Base-by-base conservation (phyloP, 2,329 filamentous ascomycete species). In the Mollisia scopiformis region DNA sequence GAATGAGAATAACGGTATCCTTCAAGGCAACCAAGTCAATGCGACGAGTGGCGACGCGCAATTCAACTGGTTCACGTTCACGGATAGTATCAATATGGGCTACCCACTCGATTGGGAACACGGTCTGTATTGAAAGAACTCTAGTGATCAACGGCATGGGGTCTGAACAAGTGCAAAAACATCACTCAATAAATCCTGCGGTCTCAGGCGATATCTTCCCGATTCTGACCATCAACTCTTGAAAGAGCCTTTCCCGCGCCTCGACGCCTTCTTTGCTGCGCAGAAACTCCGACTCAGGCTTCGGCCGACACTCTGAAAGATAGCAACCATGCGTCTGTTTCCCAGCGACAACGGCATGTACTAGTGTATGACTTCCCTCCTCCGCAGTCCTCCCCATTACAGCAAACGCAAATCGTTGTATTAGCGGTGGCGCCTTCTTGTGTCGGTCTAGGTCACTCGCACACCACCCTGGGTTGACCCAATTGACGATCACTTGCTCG, bases 311-410 rank as follows among this genome's bases (percentile, higher is more conserved):
- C 39, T 62, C 61, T 37, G 50, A 57, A 53, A 62, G 31, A 53
- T 62, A 62, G 25, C 27, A 31, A 6, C 61, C 61, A 55, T 62
- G 57, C 14, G 27, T 59, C 33, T 58, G 55, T 6, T 57, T 28
- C 23, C 53, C 56, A 19, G 53, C 56, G 2, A 37, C 55, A 16
- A 41, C 52, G n/a, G 56, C 52, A 57, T 55, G 31, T 8, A 62
- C 47, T 11, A 59, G 37, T 14, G 61, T 60, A 3, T 47, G 21
- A 25, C 41, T 49, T 14, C 39, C 57, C 27, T 21, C 37, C 30
- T 59, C 57, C 14, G 57, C 57, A 6, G 50, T 59, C 28, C 57
- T 54, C 31, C 57, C 50, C 21, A 47, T 47, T 25, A 47, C 10
- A 47, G 23, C 43, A 28, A 47, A 47, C 37, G 37, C 37, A 4